Percentiles rank a stretch among this genome's conserved stretches.
phyloP scores from a whole-genome alignment of 208 protist species.

The Borovskyia barvae region DNA sequence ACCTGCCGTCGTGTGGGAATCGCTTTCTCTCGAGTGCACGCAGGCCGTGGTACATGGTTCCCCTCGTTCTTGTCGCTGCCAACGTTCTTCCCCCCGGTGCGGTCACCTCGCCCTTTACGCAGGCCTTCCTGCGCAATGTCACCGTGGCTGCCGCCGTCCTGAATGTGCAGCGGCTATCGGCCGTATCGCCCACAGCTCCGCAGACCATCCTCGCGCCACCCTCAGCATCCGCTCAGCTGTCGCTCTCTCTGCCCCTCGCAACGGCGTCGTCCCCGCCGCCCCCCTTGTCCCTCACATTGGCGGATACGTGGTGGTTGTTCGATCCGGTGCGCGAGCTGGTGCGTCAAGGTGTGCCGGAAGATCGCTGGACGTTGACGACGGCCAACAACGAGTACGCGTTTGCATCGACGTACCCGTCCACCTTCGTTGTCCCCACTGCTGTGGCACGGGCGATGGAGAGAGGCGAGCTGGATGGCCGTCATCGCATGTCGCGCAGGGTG shows the following conservation, averaged over 20 bases:
- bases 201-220: neutral
- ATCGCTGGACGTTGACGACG: constrained; percentile 31
- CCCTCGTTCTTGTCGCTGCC: constrained; percentile 37
- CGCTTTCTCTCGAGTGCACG: constrained; percentile 51
- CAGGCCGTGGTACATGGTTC: constrained; percentile 34
- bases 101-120: constrained; percentile 28
- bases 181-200: neutral
- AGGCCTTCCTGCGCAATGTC: constrained; percentile 41
- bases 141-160: constrained; percentile 27
- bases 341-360: constrained; percentile 29
- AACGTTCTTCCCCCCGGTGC: constrained; percentile 27
- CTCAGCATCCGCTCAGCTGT: neutral
- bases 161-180: neutral
- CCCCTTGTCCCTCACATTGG: constrained; percentile 1
- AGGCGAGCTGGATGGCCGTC: constrained; percentile 14
- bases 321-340: constrained; percentile 31
- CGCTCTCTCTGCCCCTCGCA: neutral
- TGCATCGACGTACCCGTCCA: constrained; percentile 48
- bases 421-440: constrained; percentile 42
- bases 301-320: constrained; percentile 56
- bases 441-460: constrained; percentile 18
- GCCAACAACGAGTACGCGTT: constrained; percentile 34
- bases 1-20: constrained; percentile 27
- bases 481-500: constrained; percentile 59
- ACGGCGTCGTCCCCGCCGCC: neutral